These are phyloP conservation scores for Cladobotryum mycophilum DNA, from an alignment of 2,329 filamentous ascomycete genomes.

Conservation along the genomic window DNA sequence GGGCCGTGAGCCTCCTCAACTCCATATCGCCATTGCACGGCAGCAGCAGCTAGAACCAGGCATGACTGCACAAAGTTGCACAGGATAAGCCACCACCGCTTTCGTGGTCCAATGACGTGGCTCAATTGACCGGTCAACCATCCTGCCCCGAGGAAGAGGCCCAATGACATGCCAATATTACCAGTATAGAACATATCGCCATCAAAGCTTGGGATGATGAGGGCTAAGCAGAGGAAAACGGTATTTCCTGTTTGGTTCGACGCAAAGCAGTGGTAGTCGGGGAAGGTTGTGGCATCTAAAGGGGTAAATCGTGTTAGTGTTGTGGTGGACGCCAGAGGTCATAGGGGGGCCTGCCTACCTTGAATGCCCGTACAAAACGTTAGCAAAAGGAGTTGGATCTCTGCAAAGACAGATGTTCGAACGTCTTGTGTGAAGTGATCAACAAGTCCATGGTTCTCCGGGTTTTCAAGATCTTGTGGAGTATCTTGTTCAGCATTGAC, in stretches of 20 bases:
- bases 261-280: constrained; percentile 56
- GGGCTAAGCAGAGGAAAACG: constrained; percentile 49
- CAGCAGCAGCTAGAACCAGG: constrained; percentile 48
- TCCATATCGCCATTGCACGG: constrained; percentile 39
- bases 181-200: constrained; percentile 43
- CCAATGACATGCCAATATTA: constrained; percentile 50
- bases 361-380: constrained; percentile 48
- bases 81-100: constrained; percentile 46
- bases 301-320: background rate
- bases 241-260: constrained; percentile 63
- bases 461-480: background rate
- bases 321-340: background rate
- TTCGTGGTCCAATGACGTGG: constrained; percentile 44
- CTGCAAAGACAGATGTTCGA: constrained; percentile 34
- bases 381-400: constrained; percentile 40
- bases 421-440: constrained; percentile 25
- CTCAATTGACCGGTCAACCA: constrained; percentile 52
- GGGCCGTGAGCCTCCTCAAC: constrained; percentile 27
- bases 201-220: constrained; percentile 42
- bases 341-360: constrained; percentile 23
- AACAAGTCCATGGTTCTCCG: background rate
- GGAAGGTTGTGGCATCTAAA: constrained; percentile 51
- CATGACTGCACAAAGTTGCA: constrained; percentile 50
- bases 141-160: constrained; percentile 49
- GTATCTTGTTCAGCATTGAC: background rate